Conservation (phyloP, 768 basidiomycete species). For the Pleurotus djamor region DNA sequence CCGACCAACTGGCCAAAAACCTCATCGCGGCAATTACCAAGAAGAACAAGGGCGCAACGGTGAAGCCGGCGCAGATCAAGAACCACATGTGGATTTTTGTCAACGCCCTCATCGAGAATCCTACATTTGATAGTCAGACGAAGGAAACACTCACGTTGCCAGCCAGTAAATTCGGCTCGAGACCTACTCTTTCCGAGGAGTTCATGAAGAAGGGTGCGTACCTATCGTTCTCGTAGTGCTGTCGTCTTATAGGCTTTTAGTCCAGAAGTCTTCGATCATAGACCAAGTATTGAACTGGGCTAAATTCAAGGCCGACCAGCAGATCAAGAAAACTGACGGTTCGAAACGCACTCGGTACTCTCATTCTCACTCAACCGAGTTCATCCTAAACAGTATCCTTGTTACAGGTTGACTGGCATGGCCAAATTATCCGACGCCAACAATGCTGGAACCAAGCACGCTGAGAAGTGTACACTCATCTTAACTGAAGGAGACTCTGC, state of each 20-base stretch:
- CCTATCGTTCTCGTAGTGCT: not conserved
- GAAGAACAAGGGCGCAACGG: slow-evolving; percentile 96
- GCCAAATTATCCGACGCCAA: slow-evolving; percentile 96
- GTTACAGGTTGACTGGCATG: slow-evolving; percentile 77
- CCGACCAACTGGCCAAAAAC: slow-evolving; percentile 88
- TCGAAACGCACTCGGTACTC: slow-evolving; percentile 79
- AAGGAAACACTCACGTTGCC: slow-evolving; percentile 93
- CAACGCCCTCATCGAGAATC: slow-evolving; percentile 94
- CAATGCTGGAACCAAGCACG: slow-evolving; percentile 87
- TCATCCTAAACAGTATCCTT: not conserved
- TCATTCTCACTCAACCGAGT: not conserved
- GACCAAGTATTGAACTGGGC: slow-evolving; percentile 96
- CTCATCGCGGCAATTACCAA: slow-evolving; percentile 82
- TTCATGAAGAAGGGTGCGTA: slow-evolving; percentile 92
- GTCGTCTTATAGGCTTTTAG: slow-evolving; percentile 33
- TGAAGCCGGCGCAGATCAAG: slow-evolving; percentile 93
- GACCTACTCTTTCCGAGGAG: slow-evolving; percentile 81
- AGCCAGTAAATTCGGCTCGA: slow-evolving; percentile 87
- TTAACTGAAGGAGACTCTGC: slow-evolving; percentile 99
- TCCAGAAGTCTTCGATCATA: slow-evolving; percentile 85
- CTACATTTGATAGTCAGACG: slow-evolving; percentile 98
- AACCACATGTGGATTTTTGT: slow-evolving; percentile 99
- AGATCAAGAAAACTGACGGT: slow-evolving; percentile 96
- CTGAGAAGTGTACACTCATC: slow-evolving; percentile 87
- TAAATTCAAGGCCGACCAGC: slow-evolving; percentile 94